Conservation (phyloP, 495 filamentous ascomycete genomes). For the Hypoxylon subgilvum region DNA sequence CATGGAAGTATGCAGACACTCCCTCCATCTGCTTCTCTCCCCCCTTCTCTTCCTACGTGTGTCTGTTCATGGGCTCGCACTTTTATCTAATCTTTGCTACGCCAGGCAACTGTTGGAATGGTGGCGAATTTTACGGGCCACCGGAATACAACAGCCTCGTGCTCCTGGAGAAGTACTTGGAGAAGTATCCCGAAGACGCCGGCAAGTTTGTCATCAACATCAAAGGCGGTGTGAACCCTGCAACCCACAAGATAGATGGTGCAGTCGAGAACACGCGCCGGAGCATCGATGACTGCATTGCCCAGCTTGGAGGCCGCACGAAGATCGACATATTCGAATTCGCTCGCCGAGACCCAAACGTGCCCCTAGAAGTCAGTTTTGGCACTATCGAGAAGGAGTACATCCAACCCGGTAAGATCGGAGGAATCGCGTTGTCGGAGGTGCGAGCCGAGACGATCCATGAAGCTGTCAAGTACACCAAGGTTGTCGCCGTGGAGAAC, state of each 20-base stretch:
- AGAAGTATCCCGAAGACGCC: constrained; percentile 68
- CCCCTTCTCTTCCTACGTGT: no score
- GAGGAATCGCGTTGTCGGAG: constrained; percentile 78
- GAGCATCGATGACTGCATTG: constrained; percentile 71
- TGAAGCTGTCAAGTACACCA: constrained; percentile 68
- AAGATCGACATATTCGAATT: constrained; percentile 80
- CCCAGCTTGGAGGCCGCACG: constrained; percentile 71
- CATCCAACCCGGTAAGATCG: constrained; percentile 76
- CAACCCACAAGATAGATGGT: constrained; percentile 57
- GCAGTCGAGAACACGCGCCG: constrained; percentile 66
- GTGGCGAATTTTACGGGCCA: constrained; percentile 78
- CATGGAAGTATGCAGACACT: constrained; percentile 47
- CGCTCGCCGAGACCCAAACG: constrained; percentile 71
- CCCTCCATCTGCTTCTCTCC: no score
- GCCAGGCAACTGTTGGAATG: constrained; percentile 73
- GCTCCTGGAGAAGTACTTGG: constrained; percentile 69
- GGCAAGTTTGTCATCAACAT: constrained; percentile 67
- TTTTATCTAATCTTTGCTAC: neutral
- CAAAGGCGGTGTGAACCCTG: constrained; percentile 62
- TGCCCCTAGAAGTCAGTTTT: constrained; percentile 56
- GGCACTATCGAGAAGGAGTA: constrained; percentile 62
- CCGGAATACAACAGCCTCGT: constrained; percentile 71
- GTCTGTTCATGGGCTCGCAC: no score
- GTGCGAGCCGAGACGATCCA: constrained; percentile 74
- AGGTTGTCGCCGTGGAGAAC: constrained; percentile 76